These are phyloP conservation scores for Zygosaccharomyces pseudobailii DNA, from an alignment of 1,139 yeast genomes.

Conservation along the genomic window DNA sequence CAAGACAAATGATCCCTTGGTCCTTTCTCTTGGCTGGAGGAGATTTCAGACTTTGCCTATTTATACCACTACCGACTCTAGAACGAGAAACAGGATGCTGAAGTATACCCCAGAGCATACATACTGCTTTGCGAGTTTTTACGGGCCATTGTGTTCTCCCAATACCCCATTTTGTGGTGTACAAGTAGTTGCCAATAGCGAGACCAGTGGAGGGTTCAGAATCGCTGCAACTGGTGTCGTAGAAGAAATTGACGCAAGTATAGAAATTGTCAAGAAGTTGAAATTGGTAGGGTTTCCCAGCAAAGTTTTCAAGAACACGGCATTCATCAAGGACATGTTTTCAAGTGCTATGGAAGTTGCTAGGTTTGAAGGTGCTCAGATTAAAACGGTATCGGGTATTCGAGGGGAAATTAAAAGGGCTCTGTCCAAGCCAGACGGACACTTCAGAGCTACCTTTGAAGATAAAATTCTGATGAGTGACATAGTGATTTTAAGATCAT, in stretches of 20 bases:
- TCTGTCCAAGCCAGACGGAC: slow-evolving; percentile 91
- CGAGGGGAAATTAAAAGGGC: slow-evolving; percentile 98
- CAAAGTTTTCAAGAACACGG: slow-evolving; percentile 92
- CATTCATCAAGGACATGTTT: slow-evolving; percentile 96
- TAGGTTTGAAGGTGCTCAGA: slow-evolving; percentile 95
- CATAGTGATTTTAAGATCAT: slow-evolving; percentile 82
- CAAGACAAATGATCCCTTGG: slow-evolving; percentile 93
- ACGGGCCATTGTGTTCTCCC: slow-evolving; percentile 96
- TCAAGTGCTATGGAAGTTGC: slow-evolving; percentile 90
- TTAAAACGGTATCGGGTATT: slow-evolving; percentile 93
- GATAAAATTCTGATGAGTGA: slow-evolving; percentile 90
- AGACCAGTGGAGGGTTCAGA: slow-evolving; percentile 86
- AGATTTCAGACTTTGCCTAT: slow-evolving; percentile 95
- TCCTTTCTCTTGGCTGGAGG: slow-evolving; percentile 95
- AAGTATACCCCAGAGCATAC: slow-evolving; percentile 98
- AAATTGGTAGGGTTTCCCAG: slow-evolving; percentile 93
- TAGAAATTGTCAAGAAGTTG: slow-evolving; percentile 91
- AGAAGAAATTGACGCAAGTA: slow-evolving; percentile 81
- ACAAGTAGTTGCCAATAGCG: slow-evolving; percentile 75
- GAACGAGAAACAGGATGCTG: slow-evolving; percentile 96
- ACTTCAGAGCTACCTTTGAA: slow-evolving; percentile 96
- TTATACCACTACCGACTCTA: slow-evolving; percentile 92
- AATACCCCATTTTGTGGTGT: slow-evolving; percentile 97
- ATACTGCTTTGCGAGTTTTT: slow-evolving; percentile 91
- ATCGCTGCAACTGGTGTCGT: slow-evolving; percentile 98